These are phyloP conservation scores for Bidens hawaiensis DNA, from an alignment of 140 eudicot genomes.

Conservation along the genomic window DNA sequence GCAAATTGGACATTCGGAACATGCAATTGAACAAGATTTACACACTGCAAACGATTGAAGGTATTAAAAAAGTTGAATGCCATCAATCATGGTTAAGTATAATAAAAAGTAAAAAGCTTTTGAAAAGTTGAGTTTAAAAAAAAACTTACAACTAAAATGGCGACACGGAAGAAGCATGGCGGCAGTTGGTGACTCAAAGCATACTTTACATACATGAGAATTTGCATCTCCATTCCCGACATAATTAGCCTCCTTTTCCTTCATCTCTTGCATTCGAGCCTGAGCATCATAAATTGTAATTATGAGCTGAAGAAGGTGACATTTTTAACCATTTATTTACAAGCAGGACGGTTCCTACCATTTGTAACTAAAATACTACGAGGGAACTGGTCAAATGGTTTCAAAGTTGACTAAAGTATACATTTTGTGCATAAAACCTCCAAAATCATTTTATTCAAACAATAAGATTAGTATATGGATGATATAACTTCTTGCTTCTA, in stretches of 20 bases:
- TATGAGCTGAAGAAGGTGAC: not conserved
- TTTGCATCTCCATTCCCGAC: conserved; percentile 74
- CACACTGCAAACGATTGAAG: conserved; percentile 67
- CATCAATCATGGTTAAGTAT: not conserved
- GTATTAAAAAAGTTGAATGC: too few species aligned
- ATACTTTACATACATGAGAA: conserved; percentile 93
- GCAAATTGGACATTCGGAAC: conserved; percentile 94
- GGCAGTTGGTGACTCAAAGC: conserved; percentile 85
- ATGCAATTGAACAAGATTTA: conserved; percentile 96
- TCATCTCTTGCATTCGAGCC: conserved; percentile 99
- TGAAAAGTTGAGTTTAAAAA: conserved; percentile 1
- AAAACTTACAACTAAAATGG: conserved; percentile 86
- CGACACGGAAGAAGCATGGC: conserved; percentile 99
- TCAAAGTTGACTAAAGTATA: not conserved
- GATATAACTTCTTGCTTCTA: not conserved
- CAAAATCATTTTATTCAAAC: not conserved
- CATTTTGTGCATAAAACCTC: not conserved
- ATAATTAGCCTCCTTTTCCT: conserved; percentile 53
- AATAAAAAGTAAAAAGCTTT: not conserved
- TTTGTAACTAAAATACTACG: not conserved
- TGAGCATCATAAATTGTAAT: conserved; percentile 28
- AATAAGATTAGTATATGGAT: not conserved
- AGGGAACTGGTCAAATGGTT: not conserved
- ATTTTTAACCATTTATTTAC: not conserved
- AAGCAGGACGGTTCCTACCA: not conserved